Evolutionary conservation across 2,329 filamentous ascomycete genomes (phyloP).

Genomic region (Diplodia corticola): DNA sequence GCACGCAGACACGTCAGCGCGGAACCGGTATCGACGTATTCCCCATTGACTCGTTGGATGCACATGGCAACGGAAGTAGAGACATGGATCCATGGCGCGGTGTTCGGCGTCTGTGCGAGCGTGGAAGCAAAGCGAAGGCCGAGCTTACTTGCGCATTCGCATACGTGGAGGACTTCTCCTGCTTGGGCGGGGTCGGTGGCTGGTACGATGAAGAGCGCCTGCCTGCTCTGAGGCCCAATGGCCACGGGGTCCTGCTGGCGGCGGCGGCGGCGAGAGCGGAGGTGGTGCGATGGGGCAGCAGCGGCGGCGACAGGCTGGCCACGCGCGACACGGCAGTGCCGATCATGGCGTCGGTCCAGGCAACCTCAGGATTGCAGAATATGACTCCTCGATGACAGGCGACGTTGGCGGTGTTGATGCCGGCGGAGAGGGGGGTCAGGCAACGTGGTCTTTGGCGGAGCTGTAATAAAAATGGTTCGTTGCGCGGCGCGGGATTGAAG

Average conservation of each 20-base stretch:
- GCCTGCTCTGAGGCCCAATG: not conserved
- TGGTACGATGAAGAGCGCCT: slow-evolving; percentile 17
- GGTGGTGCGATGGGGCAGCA: slow-evolving; percentile 5
- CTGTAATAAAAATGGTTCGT: slow-evolving; percentile 5
- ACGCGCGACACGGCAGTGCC: slow-evolving; percentile 1
- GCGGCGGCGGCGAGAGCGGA: not conserved
- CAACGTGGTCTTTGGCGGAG: slow-evolving; percentile 20
- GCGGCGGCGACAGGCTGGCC: slow-evolving; percentile 7
- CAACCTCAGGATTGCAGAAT: not conserved
- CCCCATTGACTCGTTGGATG: not conserved
- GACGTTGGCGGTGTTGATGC: slow-evolving; percentile 1
- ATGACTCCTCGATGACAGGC: slow-evolving; percentile 10
- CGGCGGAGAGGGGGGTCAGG: slow-evolving; percentile 2
- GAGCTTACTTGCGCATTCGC: slow-evolving; percentile 16
- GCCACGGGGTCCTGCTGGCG: not conserved
- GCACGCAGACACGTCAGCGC: slow-evolving; percentile 1
- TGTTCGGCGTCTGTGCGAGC: not conserved
- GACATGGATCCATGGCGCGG: not conserved
- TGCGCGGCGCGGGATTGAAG: slow-evolving; percentile 7
- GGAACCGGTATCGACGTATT: not conserved
- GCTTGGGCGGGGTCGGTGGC: slow-evolving; percentile 5
- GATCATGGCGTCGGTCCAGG: slow-evolving; percentile 15
- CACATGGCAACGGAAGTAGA: not conserved
- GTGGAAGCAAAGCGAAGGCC: not conserved
- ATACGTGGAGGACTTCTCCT: slow-evolving; percentile 12